Conservation (phyloP, 192 early-diverging fungal genomes). For the Umbelopsis sp. region DNA sequence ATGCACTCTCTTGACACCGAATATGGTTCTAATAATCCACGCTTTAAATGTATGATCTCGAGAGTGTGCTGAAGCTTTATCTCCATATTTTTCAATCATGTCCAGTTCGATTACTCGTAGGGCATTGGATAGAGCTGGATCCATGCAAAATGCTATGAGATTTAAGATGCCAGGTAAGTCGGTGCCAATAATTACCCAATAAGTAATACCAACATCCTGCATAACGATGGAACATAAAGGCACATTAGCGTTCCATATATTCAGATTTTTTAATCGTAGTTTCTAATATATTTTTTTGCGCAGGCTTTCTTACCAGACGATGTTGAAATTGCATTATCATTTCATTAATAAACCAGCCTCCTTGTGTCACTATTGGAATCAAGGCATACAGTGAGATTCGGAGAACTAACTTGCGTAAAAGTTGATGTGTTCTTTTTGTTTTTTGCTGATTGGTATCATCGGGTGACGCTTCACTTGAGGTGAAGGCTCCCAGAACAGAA, state of each 20-base stretch:
- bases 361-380: background rate
- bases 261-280: no score
- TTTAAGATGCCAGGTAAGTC: slow-evolving; percentile 20
- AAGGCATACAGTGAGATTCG: background rate
- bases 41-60: background rate
- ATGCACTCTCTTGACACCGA: background rate
- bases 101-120: background rate
- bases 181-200: background rate
- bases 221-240: background rate
- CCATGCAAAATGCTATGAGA: background rate
- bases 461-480: background rate
- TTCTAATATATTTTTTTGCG: no score
- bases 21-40: background rate
- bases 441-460: background rate
- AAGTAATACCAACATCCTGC: background rate
- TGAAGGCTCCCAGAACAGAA: background rate
- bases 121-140: slow-evolving; percentile 13
- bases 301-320: background rate
- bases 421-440: background rate
- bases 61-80: background rate
- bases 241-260: no score
- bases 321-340: background rate
- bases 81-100: slow-evolving; percentile 2
- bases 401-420: background rate
- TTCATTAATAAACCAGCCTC: background rate